A percentile compares a stretch with the other conserved stretches of the same genome.
phyloP scores from a whole-genome alignment of 2,329 filamentous ascomycete genomes.

The Colletotrichum sp. region DNA sequence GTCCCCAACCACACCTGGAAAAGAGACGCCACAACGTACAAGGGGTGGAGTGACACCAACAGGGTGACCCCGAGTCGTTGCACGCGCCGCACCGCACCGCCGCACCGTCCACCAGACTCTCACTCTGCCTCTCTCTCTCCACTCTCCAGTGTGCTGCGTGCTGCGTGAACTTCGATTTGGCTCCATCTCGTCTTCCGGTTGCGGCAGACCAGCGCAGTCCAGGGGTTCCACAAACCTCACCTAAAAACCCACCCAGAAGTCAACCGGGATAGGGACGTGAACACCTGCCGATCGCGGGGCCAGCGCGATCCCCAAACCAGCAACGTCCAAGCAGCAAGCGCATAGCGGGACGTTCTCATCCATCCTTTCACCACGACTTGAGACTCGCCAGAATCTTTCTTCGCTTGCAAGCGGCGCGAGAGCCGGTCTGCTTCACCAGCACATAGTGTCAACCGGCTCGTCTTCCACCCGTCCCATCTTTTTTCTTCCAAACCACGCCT shows the following conservation, averaged over 20 bases:
- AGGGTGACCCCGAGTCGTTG: not conserved
- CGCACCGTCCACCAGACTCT: not conserved
- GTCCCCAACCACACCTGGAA: not conserved
- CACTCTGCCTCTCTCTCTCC: not conserved
- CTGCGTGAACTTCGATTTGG: not conserved
- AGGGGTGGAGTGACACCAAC: not conserved
- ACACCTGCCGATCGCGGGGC: slow-evolving; percentile 14
- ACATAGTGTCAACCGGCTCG: not conserved
- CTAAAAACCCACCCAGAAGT: not conserved
- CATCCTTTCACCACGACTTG: not conserved
- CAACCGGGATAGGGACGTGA: slow-evolving; percentile 1
- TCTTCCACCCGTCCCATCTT: slow-evolving; percentile 10
- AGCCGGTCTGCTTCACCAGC: slow-evolving; percentile 3
- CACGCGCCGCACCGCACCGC: slow-evolving; percentile 15
- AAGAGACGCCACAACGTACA: not conserved
- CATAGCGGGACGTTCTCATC: not conserved
- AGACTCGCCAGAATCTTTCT: not conserved
- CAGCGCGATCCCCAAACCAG: slow-evolving; percentile 11
- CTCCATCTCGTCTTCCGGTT: not conserved
- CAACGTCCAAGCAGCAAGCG: not conserved
- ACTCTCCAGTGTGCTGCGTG: not conserved
- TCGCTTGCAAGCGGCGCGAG: slow-evolving; percentile 6
- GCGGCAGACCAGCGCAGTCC: not conserved
- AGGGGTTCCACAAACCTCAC: not conserved
- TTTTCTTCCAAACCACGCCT: not conserved